A percentile compares a stretch with the other conserved stretches of the same genome.
phyloP scores from a whole-genome alignment of 116 monocot species.

The Zostera marina region DNA sequence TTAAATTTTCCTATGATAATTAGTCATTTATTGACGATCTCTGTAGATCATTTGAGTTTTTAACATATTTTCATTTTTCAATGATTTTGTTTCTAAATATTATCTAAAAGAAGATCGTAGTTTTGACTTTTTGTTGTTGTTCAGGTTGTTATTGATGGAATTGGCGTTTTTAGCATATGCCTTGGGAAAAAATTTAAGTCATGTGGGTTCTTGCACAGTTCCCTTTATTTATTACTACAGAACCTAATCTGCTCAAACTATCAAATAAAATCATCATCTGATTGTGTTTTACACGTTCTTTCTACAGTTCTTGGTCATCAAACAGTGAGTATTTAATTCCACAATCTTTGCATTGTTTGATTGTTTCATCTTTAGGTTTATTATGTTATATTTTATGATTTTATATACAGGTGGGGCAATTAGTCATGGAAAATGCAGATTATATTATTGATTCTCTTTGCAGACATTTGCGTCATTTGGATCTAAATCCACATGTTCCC shows the following conservation, averaged over 20 bases:
- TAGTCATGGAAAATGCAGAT: constrained; percentile 87
- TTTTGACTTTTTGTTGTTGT: constrained; percentile 5
- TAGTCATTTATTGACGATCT: too few species aligned
- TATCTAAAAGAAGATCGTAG: neutral
- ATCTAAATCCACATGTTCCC: constrained; percentile 68
- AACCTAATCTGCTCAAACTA: constrained; percentile 72
- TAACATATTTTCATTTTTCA: neutral
- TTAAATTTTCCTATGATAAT: neutral
- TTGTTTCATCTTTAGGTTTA: neutral
- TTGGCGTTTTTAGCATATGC: constrained; percentile 57
- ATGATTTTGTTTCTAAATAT: neutral
- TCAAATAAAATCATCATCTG: constrained; percentile 57
- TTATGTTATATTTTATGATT: neutral
- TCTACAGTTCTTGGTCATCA: constrained; percentile 34
- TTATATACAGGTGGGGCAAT: constrained; percentile 48
- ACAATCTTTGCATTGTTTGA: neutral
- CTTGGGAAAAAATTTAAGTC: constrained; percentile 47
- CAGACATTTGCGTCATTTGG: constrained; percentile 75
- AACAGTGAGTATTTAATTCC: constrained; percentile 35
- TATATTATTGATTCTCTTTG: constrained; percentile 92
- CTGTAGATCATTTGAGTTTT: too few species aligned
- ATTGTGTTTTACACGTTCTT: constrained; percentile 49
- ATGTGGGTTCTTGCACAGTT: constrained; percentile 87
- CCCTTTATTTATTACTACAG: constrained; percentile 64
- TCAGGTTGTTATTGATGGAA: constrained; percentile 89